Evolutionary conservation across 768 basidiomycete genomes (phyloP).

Genomic region (Nidula microcarpa): DNA sequence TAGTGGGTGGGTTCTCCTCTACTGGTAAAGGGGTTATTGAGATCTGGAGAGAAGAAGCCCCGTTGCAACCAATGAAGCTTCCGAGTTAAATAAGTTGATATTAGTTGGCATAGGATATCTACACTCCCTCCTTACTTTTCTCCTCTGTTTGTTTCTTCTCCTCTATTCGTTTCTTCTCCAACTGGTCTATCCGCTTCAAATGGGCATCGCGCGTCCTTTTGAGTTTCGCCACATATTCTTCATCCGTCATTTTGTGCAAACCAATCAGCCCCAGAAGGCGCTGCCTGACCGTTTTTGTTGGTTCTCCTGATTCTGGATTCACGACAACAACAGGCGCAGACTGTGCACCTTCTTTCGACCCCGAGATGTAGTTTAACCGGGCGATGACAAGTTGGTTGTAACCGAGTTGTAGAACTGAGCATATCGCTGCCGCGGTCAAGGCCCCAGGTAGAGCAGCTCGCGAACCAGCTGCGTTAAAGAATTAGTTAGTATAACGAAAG

Average conservation of each 20-base stretch:
- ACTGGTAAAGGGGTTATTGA: slow-evolving; percentile 63
- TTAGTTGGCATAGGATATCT: too few species aligned
- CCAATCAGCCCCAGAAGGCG: slow-evolving; percentile 45
- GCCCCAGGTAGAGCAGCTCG: slow-evolving; percentile 56
- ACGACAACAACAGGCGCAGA: slow-evolving; percentile 2
- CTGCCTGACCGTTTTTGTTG: slow-evolving; percentile 23
- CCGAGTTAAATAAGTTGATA: not conserved
- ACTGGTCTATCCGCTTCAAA: slow-evolving; percentile 52
- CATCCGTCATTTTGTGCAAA: slow-evolving; percentile 59
- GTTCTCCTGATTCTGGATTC: not conserved
- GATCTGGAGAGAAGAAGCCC: slow-evolving; percentile 43
- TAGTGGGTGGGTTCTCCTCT: slow-evolving; percentile 59
- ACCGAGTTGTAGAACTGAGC: slow-evolving; percentile 60
- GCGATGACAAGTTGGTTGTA: slow-evolving; percentile 67
- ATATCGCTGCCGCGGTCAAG: slow-evolving; percentile 53
- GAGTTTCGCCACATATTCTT: slow-evolving; percentile 64
- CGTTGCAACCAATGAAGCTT: not conserved
- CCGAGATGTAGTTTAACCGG: slow-evolving; percentile 56
- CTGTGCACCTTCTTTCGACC: slow-evolving; percentile 16
- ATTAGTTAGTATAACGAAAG: not conserved
- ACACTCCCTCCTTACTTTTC: too few species aligned
- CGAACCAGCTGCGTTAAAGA: slow-evolving; percentile 51
- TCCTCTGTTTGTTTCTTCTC: slow-evolving; percentile 21
- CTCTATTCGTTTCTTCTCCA: slow-evolving; percentile 42
- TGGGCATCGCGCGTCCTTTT: slow-evolving; percentile 53